Evolutionary conservation across 805 yeast genomes (phyloP).

Genomic region (Kluyveromyces wickerhamii): DNA sequence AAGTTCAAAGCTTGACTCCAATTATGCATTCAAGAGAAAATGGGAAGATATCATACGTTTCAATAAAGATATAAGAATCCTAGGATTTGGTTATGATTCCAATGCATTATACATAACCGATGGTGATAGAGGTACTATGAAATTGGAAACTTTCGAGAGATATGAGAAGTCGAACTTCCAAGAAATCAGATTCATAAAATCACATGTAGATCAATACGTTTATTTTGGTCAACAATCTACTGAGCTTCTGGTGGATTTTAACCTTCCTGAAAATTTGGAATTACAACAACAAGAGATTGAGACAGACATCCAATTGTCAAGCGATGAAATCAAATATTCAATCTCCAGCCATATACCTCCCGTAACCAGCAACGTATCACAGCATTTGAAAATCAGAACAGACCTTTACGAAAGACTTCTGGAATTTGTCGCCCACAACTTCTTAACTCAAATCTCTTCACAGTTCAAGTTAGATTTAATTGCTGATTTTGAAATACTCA

Average conservation of each 20-base stretch:
- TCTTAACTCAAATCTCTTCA: constrained; percentile 31
- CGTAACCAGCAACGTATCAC: constrained; percentile 40
- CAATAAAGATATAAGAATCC: constrained; percentile 41
- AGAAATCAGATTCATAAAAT: constrained; percentile 40
- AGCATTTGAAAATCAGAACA: constrained; percentile 45
- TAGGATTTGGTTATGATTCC: constrained; percentile 54
- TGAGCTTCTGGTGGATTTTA: constrained; percentile 42
- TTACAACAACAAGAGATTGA: constrained; percentile 40
- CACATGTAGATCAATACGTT: constrained; percentile 80
- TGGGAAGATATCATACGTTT: constrained; percentile 81
- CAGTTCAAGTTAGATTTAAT: constrained; percentile 34
- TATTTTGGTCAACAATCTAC: constrained; percentile 42
- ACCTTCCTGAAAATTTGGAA: constrained; percentile 37
- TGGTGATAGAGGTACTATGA: constrained; percentile 51
- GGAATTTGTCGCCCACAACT: constrained; percentile 39
- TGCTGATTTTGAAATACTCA: constrained; percentile 35
- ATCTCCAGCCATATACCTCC: constrained; percentile 50
- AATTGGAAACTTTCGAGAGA: constrained; percentile 37
- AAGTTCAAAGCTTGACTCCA: constrained; percentile 31
- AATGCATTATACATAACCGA: constrained; percentile 42
- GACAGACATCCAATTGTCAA: constrained; percentile 42
- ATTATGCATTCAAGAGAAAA: constrained; percentile 33
- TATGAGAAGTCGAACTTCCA: constrained; percentile 18
- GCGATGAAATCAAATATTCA: constrained; percentile 50
- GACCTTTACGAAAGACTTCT: constrained; percentile 39